Conservation (phyloP, 2,329 filamentous ascomycete genomes). For the Trichoderma breve region DNA sequence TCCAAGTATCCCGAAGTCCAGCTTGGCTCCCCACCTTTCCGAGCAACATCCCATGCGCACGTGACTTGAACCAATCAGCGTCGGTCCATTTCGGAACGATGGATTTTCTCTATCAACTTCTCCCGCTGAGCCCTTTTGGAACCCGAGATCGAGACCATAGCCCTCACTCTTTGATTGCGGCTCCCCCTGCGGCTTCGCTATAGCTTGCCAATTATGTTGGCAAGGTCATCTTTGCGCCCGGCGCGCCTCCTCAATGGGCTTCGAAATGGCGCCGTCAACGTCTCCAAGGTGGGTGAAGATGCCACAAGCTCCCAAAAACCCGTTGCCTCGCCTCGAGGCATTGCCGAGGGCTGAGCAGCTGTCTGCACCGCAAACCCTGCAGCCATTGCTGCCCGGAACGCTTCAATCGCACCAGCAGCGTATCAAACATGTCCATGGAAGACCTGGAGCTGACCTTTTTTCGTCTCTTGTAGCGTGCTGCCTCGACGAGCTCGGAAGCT, state of each 20-base stretch:
- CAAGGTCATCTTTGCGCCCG: constrained; percentile 85
- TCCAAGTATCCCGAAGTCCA: background rate
- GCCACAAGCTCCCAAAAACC: constrained; percentile 34
- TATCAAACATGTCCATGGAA: constrained; percentile 22
- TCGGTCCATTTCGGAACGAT: constrained; percentile 44
- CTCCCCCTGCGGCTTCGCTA: constrained; percentile 37
- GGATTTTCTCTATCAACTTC: constrained; percentile 43
- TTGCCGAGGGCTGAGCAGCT: constrained; percentile 35
- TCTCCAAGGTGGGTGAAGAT: constrained; percentile 64
- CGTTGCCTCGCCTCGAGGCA: background rate
- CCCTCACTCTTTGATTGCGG: constrained; percentile 36
- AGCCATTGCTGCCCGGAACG: constrained; percentile 23
- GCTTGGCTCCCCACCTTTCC: constrained; percentile 7
- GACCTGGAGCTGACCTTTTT: constrained; percentile 39
- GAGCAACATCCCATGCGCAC: constrained; percentile 27
- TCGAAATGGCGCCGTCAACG: constrained; percentile 68
- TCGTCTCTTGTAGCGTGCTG: constrained; percentile 51
- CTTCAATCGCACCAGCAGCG: constrained; percentile 32
- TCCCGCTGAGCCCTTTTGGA: constrained; percentile 40
- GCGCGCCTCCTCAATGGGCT: constrained; percentile 80
- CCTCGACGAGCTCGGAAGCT: constrained; percentile 70
- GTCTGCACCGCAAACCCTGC: constrained; percentile 27
- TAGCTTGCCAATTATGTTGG: constrained; percentile 73
- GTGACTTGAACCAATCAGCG: constrained; percentile 42
- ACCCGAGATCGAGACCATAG: constrained; percentile 40